phyloP scores from a whole-genome alignment of 1,139 yeast genomes.

The Scheffersomyces segobiensis region DNA sequence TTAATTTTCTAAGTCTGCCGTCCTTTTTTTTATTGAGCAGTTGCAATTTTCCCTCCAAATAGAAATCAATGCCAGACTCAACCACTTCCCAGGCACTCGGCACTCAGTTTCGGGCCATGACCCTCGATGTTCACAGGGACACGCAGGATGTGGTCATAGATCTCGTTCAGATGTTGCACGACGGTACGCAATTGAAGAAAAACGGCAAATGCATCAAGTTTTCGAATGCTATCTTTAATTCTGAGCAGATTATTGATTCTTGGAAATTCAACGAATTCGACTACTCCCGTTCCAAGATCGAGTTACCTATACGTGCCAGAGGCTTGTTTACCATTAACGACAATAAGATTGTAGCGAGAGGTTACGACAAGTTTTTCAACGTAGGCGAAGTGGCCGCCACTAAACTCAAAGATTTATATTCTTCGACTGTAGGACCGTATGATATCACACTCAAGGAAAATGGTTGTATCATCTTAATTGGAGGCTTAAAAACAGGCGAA shows the following conservation, averaged over 20 bases:
- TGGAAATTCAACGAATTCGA: conserved; percentile 96
- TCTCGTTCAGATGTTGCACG: not conserved
- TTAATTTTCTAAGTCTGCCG: not conserved
- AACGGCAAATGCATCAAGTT: conserved; percentile 24
- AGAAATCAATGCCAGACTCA: not conserved
- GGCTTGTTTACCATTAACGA: conserved; percentile 71
- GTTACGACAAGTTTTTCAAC: conserved; percentile 94
- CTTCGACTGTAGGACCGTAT: conserved; percentile 71
- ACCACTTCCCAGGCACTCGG: not conserved
- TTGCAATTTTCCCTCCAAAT: not conserved
- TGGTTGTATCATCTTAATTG: conserved; percentile 86
- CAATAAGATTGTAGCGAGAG: conserved; percentile 65
- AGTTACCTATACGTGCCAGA: conserved; percentile 75
- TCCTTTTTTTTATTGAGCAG: not conserved
- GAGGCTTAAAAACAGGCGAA: conserved; percentile 75
- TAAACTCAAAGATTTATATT: conserved; percentile 44
- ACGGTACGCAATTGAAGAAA: conserved; percentile 19
- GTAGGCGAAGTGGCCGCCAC: conserved; percentile 64
- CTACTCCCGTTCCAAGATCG: conserved; percentile 51
- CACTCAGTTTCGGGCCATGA: not conserved
- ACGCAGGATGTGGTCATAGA: not conserved
- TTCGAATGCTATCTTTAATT: conserved; percentile 18
- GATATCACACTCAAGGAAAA: conserved; percentile 83
- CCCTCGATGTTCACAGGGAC: not conserved
- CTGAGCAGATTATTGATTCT: conserved; percentile 22